Evolutionary conservation across 179 eudicot genomes (phyloP).

Genomic region (Corrigiola litoralis): DNA sequence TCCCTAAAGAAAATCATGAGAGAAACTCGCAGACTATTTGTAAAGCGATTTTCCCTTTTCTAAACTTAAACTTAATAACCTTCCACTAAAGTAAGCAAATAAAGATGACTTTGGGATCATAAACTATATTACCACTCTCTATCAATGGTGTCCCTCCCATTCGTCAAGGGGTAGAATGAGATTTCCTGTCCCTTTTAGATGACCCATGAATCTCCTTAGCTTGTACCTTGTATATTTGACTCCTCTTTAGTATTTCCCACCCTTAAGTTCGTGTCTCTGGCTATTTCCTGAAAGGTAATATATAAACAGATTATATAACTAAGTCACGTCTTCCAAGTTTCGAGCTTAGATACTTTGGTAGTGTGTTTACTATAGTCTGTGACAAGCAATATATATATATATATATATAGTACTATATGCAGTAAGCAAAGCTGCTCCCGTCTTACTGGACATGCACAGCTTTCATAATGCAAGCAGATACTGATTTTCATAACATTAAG

Average conservation of each 20-base stretch:
- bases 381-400: no score
- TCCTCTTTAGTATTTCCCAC: neutral
- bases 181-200: constrained; percentile 6
- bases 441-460: no score
- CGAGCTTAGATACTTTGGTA: neutral
- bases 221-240: constrained; percentile 11
- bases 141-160: constrained; percentile 19
- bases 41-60: no score
- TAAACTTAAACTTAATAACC: no score
- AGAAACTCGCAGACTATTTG: no score
- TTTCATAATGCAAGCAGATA: constrained; percentile 2
- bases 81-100: neutral
- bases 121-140: neutral
- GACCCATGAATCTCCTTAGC: constrained; percentile 11
- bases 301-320: no score
- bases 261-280: no score
- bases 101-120: neutral
- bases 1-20: no score
- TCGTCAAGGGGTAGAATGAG: constrained; percentile 15
- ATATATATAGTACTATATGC: no score
- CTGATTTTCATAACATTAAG: neutral
- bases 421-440: no score
- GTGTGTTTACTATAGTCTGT: no score
- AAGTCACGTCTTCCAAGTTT: neutral
- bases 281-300: no score